Base-by-base conservation (phyloP, 2,329 filamentous ascomycete species). In the Aaosphaeria pasadenensis region DNA sequence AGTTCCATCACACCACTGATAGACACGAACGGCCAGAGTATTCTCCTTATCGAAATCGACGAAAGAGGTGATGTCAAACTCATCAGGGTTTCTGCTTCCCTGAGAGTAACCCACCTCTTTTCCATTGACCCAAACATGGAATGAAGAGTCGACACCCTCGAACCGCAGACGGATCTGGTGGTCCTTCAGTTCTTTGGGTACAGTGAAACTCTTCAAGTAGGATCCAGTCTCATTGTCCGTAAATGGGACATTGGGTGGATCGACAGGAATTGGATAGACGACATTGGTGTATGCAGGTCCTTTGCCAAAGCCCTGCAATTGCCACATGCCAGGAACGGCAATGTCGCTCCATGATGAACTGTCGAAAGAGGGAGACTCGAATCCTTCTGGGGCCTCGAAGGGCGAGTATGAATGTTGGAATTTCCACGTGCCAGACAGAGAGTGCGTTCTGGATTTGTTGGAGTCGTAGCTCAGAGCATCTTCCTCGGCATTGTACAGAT, bases 81-180 rank as follows among this genome's bases (percentile, higher is more conserved):
- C 86, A 6, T 82, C 77, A 0, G 86, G 77, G 55, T 89, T 89
- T 35, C 86, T 75, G 7, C 81, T 81, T 0, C 86, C 86, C 59
- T 89, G 85, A 3, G 81, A 81, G 57, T 88, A 89, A 2, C 86
- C 86, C 2, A 88, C 72, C 33, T 83, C 69, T 11, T 71, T 62
- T 0, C 83, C 83, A 53, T 89, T 89, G 5, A 89, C 70, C 77
- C 80, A 88, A 7, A 88, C 69, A 63, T 88, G 84, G 57, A 85
- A 89, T 0, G 85, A 82, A 57, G 83, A 85, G 57, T 89, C 86
- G 0, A 89, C 85, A 1, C 86, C 86, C 46, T 89, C 86, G 51
- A 88, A 89, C 7, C 86, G 74, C 24, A 89, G 69, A 11, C 84
- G 75, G 13, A 88, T 67, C 54, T 87, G 83, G 39, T 69, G 61